Evolutionary conservation across 164 flowering plant species (phyloP), one percentile per base, ranked within the genome.

Genomic region (Magnolia changhungtana): DNA sequence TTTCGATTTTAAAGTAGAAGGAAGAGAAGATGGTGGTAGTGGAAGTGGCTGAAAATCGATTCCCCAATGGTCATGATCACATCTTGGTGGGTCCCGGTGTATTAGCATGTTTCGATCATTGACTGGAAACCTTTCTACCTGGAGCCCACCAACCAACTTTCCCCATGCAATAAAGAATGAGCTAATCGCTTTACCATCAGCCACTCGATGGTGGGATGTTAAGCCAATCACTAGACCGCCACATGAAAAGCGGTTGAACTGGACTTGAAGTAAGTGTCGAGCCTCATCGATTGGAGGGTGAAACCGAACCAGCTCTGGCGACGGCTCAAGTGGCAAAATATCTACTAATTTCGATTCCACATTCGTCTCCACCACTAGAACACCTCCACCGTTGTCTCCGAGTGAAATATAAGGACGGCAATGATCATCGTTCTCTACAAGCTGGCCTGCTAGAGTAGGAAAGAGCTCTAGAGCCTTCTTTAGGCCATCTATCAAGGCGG

Each of bases 191-290:
- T 27, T 8, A 52, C 73, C 73, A 18, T 71, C 73, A 5, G 73
- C 73, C 4, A 49, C 20, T 18, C 31, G 50, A 19, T 71, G 73
- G 59, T 71, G 52, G 58, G 55, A 13, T 4, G 73, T 37, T 1
- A 16, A 11, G 6, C 73, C 73, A 5, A 71, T 19, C 16, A 49
- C 73, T 1, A 71, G 73, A 11, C 51, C 31, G 58, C 73, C 73
- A 71, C 73, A 71, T 13, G 58, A 14, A 52, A 50, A 71, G 51
- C 73, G 49, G 18, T 49, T 71, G 59, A 71, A 24, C 73, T 71
- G 59, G 20, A 71, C 58, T 50, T 71, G 73, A 4, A 50, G 24
- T 8, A 49, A 24, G 55, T 71, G 55, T 51, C 45, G 55, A 19
- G 18, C 20, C 21, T 52, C 73, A 13, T 71, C 23, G 11, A 71